Evolutionary conservation across 1,284 basidiomycete species (phyloP).

Genomic region (Cryptococcus sp.): DNA sequence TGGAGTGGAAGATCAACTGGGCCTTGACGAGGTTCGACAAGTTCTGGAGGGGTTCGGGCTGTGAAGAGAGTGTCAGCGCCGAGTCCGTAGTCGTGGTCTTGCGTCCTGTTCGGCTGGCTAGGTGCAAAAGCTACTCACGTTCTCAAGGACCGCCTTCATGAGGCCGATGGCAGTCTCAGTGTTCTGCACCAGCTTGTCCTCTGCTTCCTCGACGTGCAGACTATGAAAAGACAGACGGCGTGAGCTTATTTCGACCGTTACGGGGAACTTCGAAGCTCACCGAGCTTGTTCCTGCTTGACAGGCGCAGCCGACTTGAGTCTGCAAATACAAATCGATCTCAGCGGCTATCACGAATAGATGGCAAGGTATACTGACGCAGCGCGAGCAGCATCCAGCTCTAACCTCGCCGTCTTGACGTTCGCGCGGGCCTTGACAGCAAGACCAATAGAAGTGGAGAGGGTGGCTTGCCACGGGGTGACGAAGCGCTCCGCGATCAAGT

Average conservation of each 20-base stretch:
- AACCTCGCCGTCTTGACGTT: conserved; percentile 81
- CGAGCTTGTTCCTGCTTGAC: conserved; percentile 83
- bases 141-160: conserved; percentile 97
- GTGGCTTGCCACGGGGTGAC: conserved; percentile 90
- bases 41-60: conserved; percentile 96
- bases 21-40: conserved; percentile 90
- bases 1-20: conserved; percentile 78
- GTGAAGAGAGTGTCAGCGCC: not conserved
- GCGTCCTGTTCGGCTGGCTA: no score
- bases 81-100: not conserved
- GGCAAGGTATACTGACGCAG: conserved; percentile 35
- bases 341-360: conserved; percentile 26
- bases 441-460: conserved; percentile 72
- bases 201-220: conserved; percentile 85
- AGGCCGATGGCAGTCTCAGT: conserved; percentile 96
- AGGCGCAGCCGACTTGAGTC: conserved; percentile 72
- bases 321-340: conserved; percentile 38
- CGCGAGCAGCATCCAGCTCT: conserved; percentile 72
- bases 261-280: conserved; percentile 28
- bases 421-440: conserved; percentile 86
- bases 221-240: conserved; percentile 15
- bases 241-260: no score
- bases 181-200: conserved; percentile 93
- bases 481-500: conserved; percentile 71
- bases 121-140: conserved; percentile 61